Percentiles rank a stretch among this genome's conserved stretches.
Evolutionary conservation across 139 green algal genomes (phyloP).

Genomic region (Astrephomene gubernaculifera): DNA sequence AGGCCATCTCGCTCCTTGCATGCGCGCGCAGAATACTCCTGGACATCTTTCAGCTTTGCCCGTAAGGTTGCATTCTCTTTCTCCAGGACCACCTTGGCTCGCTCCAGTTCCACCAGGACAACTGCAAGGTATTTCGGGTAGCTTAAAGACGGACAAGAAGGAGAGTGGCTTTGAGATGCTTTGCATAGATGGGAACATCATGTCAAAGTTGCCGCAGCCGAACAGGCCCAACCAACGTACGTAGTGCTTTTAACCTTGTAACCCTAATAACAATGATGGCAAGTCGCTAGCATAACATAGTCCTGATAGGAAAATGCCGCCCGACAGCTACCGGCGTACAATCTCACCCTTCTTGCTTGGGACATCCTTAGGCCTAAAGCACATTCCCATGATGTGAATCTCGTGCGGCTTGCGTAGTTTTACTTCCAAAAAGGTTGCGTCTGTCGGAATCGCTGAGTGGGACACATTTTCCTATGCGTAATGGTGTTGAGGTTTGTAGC

Average conservation of each 20-base stretch:
- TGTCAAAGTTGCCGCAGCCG: not conserved
- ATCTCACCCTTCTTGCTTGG: conserved; percentile 13
- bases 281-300: not conserved
- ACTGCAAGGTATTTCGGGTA: not conserved
- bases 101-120: conserved; percentile 18
- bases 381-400: too few relatives aligned
- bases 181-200: not conserved
- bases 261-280: not conserved
- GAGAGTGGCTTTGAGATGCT: not conserved
- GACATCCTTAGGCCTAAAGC: conserved; percentile 26
- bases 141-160: not conserved
- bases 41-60: not conserved
- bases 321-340: not conserved
- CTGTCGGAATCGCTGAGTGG: too few relatives aligned
- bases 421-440: too few relatives aligned
- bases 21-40: not conserved
- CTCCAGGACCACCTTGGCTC: conserved; percentile 2
- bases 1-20: not conserved
- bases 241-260: not conserved
- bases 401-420: too few relatives aligned
- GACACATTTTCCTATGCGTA: too few relatives aligned
- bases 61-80: not conserved
- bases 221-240: not conserved
- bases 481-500: too few relatives aligned
- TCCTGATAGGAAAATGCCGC: not conserved